Evolutionary conservation across 768 basidiomycete species (phyloP), one percentile per base, ranked within the genome.

Genomic region (Gloeopeniophorella convolvens): DNA sequence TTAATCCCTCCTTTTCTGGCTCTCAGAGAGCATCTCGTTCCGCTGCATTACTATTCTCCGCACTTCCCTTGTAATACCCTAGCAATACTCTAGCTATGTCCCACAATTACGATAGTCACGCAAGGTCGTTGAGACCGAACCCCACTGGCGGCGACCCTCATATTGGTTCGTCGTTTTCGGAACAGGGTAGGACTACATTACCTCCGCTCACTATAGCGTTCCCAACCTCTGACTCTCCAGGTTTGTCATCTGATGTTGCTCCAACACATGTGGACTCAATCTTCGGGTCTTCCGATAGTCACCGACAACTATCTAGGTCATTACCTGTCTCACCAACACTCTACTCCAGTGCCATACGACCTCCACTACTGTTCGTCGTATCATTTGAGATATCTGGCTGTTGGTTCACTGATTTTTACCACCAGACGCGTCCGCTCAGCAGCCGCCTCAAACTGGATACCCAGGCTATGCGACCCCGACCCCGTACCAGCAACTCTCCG

Each of bases 11-110:
- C 34, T 18, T 23, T n/a, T 32, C 23, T 18, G n/a, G 23, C 31
- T 39, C 15, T n/a, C n/a, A n/a, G n/a, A 3, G 42, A 46, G 12
- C 30, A 11, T 43, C 37, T 42, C 57, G 43, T 50, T 42, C 48
- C 43, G 42, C 42, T 54, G 49, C 55, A 23, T 45, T 56, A 52
- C 42, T 37, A 42, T 57, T 43, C 45, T 43, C 34, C 45, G 51
- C 49, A n/a, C 47, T 58, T 48, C 57, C 55, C 50, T 54, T 58
- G 37, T 51, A 49, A 50, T 56, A 54, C 28, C 51, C n/a, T n/a
- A n/a, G n/a, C n/a, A n/a, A n/a, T n/a, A n/a, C n/a, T n/a, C n/a
- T 54, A 54, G 54, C 49, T 45, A 58, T 56, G 57, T 56, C 57
- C 40, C 15, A 42, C n/a, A 48, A 56, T 57, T 53, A 52, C 50